phyloP scores from a whole-genome alignment of 179 eudicot species.

The Amaranthus tricolor region DNA sequence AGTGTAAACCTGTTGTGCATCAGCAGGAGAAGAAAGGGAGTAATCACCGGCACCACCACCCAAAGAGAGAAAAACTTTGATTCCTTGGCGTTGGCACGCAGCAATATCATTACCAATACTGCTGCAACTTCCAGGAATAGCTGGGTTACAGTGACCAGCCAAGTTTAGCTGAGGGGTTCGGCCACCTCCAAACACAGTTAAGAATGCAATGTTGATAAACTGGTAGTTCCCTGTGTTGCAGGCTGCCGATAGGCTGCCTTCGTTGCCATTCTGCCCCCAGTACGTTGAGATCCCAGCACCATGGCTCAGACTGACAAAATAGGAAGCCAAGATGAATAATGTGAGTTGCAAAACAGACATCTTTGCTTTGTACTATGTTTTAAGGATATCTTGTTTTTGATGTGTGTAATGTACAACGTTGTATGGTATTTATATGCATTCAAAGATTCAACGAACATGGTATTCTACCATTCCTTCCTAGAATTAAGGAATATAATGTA shows the following conservation, averaged over 20 bases:
- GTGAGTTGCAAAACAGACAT: conserved; percentile 21
- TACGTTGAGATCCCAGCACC: conserved; percentile 38
- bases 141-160: conserved; percentile 43
- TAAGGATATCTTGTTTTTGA: not conserved
- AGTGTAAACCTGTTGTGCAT: conserved; percentile 28
- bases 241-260: conserved; percentile 34
- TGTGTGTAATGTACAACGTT: not conserved
- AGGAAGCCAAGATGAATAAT: conserved; percentile 13
- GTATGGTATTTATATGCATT: conserved; percentile 18
- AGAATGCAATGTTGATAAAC: conserved; percentile 41
- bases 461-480: not conserved
- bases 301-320: conserved; percentile 11
- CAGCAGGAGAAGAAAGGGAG: conserved; percentile 33
- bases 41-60: conserved; percentile 39
- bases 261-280: conserved; percentile 46
- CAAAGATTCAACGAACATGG: not conserved
- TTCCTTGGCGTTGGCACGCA: conserved; percentile 35
- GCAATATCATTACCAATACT: conserved; percentile 23
- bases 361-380: conserved; percentile 1
- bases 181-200: conserved; percentile 36
- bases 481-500: conserved; percentile 9
- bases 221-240: conserved; percentile 37
- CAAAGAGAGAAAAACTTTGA: conserved; percentile 42
- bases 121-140: conserved; percentile 27
- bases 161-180: conserved; percentile 42